Evolutionary conservation across 805 yeast genomes (phyloP).

Genomic region (Hyphopichia homilentoma): DNA sequence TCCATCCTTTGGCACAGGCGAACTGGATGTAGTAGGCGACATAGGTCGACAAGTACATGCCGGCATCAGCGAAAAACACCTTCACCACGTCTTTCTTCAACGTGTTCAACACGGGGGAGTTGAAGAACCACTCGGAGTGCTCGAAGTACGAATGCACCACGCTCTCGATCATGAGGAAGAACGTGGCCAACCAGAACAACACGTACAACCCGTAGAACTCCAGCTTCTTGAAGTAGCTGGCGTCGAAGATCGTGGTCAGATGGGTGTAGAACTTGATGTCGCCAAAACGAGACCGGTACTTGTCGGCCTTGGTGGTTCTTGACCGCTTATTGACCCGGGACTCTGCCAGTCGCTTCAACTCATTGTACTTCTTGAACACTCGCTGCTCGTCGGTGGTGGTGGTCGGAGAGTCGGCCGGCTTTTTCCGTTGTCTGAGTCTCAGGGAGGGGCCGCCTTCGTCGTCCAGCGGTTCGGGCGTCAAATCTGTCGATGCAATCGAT

Average conservation of each 20-base stretch:
- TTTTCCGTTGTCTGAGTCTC: neutral
- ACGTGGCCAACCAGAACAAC: conserved; percentile 70
- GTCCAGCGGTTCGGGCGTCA: too few species aligned
- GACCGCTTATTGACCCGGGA: conserved; percentile 1
- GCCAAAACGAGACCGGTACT: conserved; percentile 48
- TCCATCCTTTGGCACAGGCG: conserved; percentile 37
- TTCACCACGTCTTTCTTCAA: conserved; percentile 59
- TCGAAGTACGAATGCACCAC: conserved; percentile 50
- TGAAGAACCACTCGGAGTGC: conserved; percentile 39
- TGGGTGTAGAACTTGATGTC: conserved; percentile 46
- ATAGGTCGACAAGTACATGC: conserved; percentile 70
- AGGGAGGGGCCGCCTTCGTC: conserved; percentile 1
- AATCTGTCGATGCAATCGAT: too few species aligned
- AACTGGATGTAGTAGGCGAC: conserved; percentile 57
- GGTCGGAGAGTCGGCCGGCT: conserved; percentile 1
- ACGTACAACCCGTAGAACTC: conserved; percentile 78
- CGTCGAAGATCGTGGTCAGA: conserved; percentile 52
- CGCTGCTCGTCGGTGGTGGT: neutral
- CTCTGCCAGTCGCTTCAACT: conserved; percentile 1
- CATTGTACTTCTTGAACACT: neutral
- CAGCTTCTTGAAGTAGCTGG: conserved; percentile 38
- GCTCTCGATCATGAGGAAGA: conserved; percentile 50
- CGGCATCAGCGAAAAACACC: conserved; percentile 70
- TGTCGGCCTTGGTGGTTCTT: conserved; percentile 8
- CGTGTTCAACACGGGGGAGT: conserved; percentile 53